Conservation (phyloP, 2,329 filamentous ascomycete genomes). For the Pseudogymnoascus sp. region DNA sequence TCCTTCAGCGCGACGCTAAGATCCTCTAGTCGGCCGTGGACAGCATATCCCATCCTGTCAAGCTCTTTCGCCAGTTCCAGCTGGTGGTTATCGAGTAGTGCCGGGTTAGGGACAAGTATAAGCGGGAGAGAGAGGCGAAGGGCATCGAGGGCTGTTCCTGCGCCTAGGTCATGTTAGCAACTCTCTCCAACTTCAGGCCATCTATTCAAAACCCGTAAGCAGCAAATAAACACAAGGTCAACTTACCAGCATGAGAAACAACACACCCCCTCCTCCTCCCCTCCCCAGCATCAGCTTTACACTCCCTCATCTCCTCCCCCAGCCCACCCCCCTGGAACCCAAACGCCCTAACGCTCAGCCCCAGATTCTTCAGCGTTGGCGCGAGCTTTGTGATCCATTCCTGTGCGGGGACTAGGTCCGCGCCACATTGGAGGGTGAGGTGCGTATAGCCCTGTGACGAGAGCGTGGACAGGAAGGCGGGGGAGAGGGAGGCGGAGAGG, state of each 20-base stretch:
- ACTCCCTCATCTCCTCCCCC: slow-evolving; percentile 33
- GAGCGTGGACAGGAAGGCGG: slow-evolving; percentile 55
- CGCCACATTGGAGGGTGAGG: slow-evolving; percentile 74
- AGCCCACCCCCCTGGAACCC: slow-evolving; percentile 57
- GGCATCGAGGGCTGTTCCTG: slow-evolving; percentile 80
- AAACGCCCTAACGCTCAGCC: slow-evolving; percentile 52
- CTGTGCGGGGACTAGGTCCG: slow-evolving; percentile 49
- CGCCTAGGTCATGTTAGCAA: slow-evolving; percentile 46
- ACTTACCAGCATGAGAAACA: slow-evolving; percentile 79
- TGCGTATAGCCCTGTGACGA: slow-evolving; percentile 54
- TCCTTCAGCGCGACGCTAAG: not conserved
- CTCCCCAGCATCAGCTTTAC: slow-evolving; percentile 40
- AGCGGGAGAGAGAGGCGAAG: slow-evolving; percentile 65
- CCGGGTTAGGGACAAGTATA: slow-evolving; percentile 82
- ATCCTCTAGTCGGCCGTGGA: slow-evolving; percentile 30
- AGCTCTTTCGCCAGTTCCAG: slow-evolving; percentile 74
- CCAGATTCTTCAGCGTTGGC: slow-evolving; percentile 26
- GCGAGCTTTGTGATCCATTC: slow-evolving; percentile 19
- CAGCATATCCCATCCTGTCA: slow-evolving; percentile 63
- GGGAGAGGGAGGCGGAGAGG: slow-evolving; percentile 54
- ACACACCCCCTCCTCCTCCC: slow-evolving; percentile 58
- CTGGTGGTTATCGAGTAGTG: slow-evolving; percentile 84
- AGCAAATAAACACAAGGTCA: not conserved
- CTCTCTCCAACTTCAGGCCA: not conserved
- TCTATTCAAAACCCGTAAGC: not conserved